Base-by-base conservation (phyloP, 2,329 filamentous ascomycete genomes). In the Neodidymelliopsis sp. region DNA sequence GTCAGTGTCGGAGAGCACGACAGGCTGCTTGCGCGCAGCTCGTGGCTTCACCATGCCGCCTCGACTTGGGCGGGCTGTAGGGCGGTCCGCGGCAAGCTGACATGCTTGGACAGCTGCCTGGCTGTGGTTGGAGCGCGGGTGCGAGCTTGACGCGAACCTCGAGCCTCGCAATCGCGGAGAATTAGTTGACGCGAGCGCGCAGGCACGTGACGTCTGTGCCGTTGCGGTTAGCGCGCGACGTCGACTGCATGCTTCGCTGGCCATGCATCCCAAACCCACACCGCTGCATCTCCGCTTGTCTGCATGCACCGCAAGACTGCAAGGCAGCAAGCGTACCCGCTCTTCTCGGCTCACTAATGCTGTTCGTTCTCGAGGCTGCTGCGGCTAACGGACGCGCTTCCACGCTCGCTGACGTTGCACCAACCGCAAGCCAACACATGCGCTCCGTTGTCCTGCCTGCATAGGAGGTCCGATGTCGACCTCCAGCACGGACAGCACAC, bases 41-140 rank as follows among this genome's bases (percentile, higher is more conserved):
- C 71, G 69, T 64, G 67, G 67, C 65, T 67, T 70, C 49, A 57
- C 70, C 72, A 75, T 75, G 62, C 65, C 69, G 66, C 65, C 58
- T 61, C 60, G 38, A 60, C 19, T 54, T 53, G 38, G 49, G 62
- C 59, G 53, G 63, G 31, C 53, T 55, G 36, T 38, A 24, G 31
- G 16, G 36, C 29, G 27, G 15, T 38, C 49, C 39, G 48, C 51
- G 51, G 53, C 60, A 60, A 58, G 54, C 46, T 60, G 50, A 60
- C 70, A 73, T 73, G 53, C 59, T 70, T 57, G 36, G 42, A 44
- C 34, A 38, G 25, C 19, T 30, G 30, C 52, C 57, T 53, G 57
- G 53, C 60, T 24, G 53, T 48, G 50, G 46, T 47, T 29, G 56
- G 47, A 44, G 35, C 47, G 34, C 28, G 22, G 29, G 18, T 24